These are phyloP conservation scores for Colletotrichum chlorophyti DNA, from an alignment of 2,329 filamentous ascomycete species.

Conservation along the genomic window DNA sequence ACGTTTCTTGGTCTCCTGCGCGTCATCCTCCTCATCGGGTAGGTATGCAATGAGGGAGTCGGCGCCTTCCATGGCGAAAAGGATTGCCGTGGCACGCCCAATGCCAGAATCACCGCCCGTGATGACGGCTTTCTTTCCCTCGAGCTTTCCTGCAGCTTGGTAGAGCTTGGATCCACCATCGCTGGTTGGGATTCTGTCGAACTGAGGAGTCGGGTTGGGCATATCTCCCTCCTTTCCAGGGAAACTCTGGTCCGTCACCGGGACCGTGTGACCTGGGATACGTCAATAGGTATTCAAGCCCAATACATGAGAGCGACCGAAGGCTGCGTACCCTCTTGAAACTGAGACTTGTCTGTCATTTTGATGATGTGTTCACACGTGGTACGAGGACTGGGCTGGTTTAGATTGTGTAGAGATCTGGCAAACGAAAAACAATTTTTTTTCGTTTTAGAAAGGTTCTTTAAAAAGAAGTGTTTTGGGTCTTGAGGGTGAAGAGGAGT, in stretches of 20 bases:
- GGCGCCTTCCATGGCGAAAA: conserved; percentile 84
- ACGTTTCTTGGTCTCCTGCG: conserved; percentile 73
- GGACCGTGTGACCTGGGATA: conserved; percentile 43
- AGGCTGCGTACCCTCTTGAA: conserved; percentile 27
- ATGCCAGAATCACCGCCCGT: conserved; percentile 85
- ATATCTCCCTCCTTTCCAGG: conserved; percentile 55
- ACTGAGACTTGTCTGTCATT: conserved; percentile 29
- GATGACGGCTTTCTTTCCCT: conserved; percentile 78
- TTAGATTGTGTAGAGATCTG: no score
- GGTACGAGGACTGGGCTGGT: no score
- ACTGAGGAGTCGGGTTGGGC: conserved; percentile 61
- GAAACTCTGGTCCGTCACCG: conserved; percentile 48
- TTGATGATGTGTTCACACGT: background rate
- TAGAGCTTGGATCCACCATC: conserved; percentile 75
- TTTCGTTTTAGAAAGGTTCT: no score
- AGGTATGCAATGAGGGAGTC: conserved; percentile 77
- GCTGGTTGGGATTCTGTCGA: conserved; percentile 70
- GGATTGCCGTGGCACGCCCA: conserved; percentile 75
- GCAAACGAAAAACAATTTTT: no score
- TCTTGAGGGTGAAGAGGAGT: no score
- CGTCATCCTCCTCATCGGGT: conserved; percentile 78
- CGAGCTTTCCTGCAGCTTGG: conserved; percentile 76
- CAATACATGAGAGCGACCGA: no score
- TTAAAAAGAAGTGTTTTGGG: no score
- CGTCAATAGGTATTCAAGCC: background rate